Base-by-base conservation (phyloP, 768 basidiomycete genomes). In the Russula foetens region DNA sequence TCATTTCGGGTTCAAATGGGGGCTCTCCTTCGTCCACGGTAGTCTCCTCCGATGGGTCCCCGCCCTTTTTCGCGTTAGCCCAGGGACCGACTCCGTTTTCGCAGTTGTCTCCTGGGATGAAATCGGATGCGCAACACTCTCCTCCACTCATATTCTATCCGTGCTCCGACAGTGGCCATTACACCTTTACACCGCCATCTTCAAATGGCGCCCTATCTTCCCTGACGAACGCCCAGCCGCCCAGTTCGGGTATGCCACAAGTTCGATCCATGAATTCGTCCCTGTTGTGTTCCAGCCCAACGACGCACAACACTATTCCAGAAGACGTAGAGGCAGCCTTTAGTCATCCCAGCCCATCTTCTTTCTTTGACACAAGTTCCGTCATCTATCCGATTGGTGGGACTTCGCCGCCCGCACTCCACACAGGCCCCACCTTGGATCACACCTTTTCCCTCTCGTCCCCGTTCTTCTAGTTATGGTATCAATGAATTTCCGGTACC, bases 11-110 rank as follows among this genome's bases (percentile, higher is more conserved):
- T 3, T 64, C 63, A 21, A 53, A 44, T 7, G 54, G 57, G 28
- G 46, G 57, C 9, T 65, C 64, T 2, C 64, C 64, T 33, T 64
- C 64, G 41, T 64, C 63, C 24, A 56, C 60, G 24, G 28, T 56
- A 7, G 48, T 63, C 41, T 57, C 60, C 43, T 55, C 63, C 24
- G 53, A 55, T n/a, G 61, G 56, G 7, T 63, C 63, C 2, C 63
- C 63, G 11, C 55, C 56, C 26, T 64, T 63, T 48, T 64, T 64
- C 21, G 38, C 63, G 2, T 46, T 61, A 9, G 60, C 63, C 24
- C 63, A 62, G 31, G 59, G 60, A 33, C 63, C 63, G 29, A 56
- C 55, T 3, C 63, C 63, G 8, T 64, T 62, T 39, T 24, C 59
- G 23, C 59, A 56, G 44, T 41, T 62, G 12, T 62, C 60, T 21